Conservation (phyloP, 495 filamentous ascomycete species). For the Neurospora discreta region DNA sequence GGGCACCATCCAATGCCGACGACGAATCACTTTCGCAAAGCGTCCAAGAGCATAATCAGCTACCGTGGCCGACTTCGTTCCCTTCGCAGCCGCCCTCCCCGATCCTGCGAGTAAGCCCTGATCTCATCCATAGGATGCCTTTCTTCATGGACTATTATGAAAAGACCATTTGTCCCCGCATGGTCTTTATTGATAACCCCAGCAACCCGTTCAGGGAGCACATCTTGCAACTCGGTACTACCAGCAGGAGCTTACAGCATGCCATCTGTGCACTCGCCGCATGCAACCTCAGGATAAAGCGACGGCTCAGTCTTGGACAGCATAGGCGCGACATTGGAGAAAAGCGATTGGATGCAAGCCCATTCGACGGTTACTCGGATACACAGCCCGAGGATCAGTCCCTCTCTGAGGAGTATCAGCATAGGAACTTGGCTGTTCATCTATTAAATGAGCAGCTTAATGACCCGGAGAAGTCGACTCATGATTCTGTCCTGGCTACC, state of each 20-base stretch:
- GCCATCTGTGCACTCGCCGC: conserved; percentile 83
- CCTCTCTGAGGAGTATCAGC: conserved; percentile 65
- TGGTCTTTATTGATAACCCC: conserved; percentile 82
- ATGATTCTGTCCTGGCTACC: conserved; percentile 83
- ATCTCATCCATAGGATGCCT: conserved; percentile 44
- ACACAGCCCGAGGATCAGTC: conserved; percentile 36
- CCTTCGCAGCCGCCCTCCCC: conserved; percentile 17
- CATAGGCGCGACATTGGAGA: conserved; percentile 29
- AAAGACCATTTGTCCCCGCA: conserved; percentile 79
- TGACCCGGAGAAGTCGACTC: conserved; percentile 57
- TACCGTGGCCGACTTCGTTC: conserved; percentile 15
- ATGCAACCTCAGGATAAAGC: conserved; percentile 65
- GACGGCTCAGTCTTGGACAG: conserved; percentile 42
- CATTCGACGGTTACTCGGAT: conserved; percentile 24
- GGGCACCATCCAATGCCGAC: conserved; percentile 29
- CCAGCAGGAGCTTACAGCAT: conserved; percentile 75
- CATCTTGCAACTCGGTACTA: conserved; percentile 65
- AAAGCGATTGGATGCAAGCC: conserved; percentile 23
- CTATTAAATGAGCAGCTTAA: conserved; percentile 74
- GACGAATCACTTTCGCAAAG: conserved; percentile 29
- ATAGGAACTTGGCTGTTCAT: conserved; percentile 71
- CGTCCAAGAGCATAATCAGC: conserved; percentile 13
- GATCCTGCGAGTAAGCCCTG: conserved; percentile 32
- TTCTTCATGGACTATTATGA: conserved; percentile 71
- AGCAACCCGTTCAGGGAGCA: conserved; percentile 77